Evolutionary conservation across 441 rosid genomes (phyloP).

Genomic region (Pelargonium cotyledonis): DNA sequence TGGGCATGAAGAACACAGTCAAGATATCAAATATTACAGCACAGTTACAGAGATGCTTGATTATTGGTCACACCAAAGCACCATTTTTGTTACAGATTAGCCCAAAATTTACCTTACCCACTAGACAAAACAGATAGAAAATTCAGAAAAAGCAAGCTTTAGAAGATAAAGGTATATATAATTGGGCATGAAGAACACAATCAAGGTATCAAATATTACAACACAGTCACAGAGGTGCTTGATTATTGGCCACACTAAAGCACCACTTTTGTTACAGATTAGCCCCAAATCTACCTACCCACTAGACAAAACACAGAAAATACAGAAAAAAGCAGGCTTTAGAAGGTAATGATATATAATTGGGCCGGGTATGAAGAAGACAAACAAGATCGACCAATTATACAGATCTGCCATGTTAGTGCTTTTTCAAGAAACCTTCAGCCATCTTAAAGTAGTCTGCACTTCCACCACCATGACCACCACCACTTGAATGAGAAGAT

Average conservation of each 20-base stretch:
- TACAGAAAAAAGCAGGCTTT: not conserved
- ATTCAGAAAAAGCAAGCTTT: not conserved
- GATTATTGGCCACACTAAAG: not conserved
- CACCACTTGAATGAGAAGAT: not conserved
- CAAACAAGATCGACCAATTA: no score
- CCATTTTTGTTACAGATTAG: not conserved
- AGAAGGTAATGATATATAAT: no score
- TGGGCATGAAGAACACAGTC: not conserved
- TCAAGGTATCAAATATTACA: not conserved
- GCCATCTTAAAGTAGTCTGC: conserved; percentile 28
- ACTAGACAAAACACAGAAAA: not conserved
- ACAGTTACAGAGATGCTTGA: not conserved
- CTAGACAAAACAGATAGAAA: no score
- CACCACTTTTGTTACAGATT: not conserved
- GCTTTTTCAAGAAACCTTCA: conserved; percentile 38
- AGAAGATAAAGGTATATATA: no score
- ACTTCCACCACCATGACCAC: conserved; percentile 12
- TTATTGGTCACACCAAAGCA: not conserved
- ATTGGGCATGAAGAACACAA: not conserved
- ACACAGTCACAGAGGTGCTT: no score
- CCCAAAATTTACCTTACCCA: not conserved
- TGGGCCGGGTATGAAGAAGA: not conserved
- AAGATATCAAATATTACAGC: no score
- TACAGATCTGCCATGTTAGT: not conserved
- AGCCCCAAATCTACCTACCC: not conserved